These are phyloP conservation scores for Akebia trifoliata DNA, from an alignment of 164 flowering plant genomes.

Conservation along the genomic window DNA sequence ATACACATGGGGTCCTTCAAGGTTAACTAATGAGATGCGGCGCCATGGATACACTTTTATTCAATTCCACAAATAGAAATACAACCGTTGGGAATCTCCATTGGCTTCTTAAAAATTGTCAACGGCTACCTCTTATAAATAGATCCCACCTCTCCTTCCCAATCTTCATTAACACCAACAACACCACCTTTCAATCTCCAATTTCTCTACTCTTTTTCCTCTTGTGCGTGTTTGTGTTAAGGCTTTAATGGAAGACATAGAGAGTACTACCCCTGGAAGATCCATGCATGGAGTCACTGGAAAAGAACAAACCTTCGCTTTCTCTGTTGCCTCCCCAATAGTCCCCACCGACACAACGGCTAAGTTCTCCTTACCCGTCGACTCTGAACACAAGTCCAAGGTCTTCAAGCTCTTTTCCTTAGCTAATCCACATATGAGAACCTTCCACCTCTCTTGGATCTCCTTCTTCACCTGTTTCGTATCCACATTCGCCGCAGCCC, in stretches of 20 bases:
- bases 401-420: slow-evolving; percentile 52
- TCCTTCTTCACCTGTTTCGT: slow-evolving; percentile 79
- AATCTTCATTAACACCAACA: not conserved
- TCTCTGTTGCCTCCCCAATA: slow-evolving; percentile 29
- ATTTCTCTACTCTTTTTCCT: no score
- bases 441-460: slow-evolving; percentile 76
- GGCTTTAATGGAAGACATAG: slow-evolving; percentile 18
- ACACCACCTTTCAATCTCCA: not conserved
- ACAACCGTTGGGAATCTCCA: slow-evolving; percentile 8
- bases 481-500: slow-evolving; percentile 84
- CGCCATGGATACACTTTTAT: not conserved
- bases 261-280: slow-evolving; percentile 29
- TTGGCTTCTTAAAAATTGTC: slow-evolving; percentile 5
- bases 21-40: not conserved
- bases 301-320: slow-evolving; percentile 26
- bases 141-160: not conserved
- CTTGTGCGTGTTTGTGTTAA: not conserved
- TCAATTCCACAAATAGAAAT: no score
- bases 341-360: slow-evolving; percentile 34
- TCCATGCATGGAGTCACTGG: slow-evolving; percentile 52
- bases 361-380: slow-evolving; percentile 55
- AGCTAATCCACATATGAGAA: slow-evolving; percentile 72
- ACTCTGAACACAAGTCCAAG: slow-evolving; percentile 73
- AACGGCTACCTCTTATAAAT: slow-evolving; percentile 12
- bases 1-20: no score